These are phyloP conservation scores for Lizanozyma gosingica DNA, from an alignment of 1,139 yeast species.

Conservation along the genomic window DNA sequence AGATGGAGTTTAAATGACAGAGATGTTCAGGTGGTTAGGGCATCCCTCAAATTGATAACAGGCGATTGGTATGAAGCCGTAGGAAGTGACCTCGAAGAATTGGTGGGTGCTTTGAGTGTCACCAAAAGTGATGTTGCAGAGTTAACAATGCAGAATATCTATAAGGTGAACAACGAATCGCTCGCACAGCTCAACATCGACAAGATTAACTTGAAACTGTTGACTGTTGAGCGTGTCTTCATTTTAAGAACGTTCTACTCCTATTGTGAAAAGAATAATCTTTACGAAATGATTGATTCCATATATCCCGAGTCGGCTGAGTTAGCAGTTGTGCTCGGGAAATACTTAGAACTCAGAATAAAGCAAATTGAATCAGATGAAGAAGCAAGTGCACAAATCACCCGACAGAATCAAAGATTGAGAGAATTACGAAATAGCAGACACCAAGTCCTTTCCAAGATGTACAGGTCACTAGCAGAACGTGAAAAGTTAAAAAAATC, in stretches of 20 bases:
- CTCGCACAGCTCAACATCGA: constrained; percentile 50
- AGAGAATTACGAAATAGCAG: neutral
- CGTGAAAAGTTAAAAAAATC: constrained; percentile 4
- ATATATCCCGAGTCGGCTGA: constrained; percentile 77
- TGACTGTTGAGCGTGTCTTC: constrained; percentile 71
- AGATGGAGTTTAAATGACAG: constrained; percentile 87
- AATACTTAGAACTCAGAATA: constrained; percentile 42
- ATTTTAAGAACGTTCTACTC: constrained; percentile 60
- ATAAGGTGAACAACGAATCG: constrained; percentile 54
- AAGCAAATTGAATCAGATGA: constrained; percentile 24
- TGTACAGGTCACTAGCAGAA: neutral
- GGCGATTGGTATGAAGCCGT: constrained; percentile 63
- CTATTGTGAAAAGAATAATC: constrained; percentile 47
- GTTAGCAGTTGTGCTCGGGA: constrained; percentile 50
- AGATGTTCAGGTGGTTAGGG: constrained; percentile 60
- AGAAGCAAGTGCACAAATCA: constrained; percentile 7
- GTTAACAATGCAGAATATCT: constrained; percentile 55
- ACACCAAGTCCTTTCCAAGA: neutral
- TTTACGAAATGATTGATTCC: constrained; percentile 54
- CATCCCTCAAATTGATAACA: constrained; percentile 66
- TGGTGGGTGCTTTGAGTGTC: constrained; percentile 65
- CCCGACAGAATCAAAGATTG: constrained; percentile 1
- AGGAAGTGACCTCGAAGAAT: constrained; percentile 61
- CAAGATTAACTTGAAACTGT: constrained; percentile 53
- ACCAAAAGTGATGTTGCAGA: constrained; percentile 58